A percentile compares a stretch with the other conserved stretches of the same genome.
Evolutionary conservation across 1,139 yeast species (phyloP).

Genomic region (Magnusiomyces clavatus): DNA sequence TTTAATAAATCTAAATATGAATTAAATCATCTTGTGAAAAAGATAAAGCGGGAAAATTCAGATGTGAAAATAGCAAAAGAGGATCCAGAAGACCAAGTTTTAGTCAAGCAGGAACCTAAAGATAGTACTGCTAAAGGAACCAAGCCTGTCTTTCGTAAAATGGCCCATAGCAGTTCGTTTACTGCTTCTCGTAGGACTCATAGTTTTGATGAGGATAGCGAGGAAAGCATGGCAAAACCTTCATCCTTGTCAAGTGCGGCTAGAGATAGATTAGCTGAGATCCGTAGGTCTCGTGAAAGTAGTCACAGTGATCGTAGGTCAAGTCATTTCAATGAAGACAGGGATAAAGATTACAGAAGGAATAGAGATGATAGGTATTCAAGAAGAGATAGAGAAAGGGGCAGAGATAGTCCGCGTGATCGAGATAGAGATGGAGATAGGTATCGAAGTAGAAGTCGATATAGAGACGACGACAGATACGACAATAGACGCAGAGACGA

Average conservation of each 20-base stretch:
- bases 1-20: background rate
- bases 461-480: background rate
- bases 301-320: too few relatives aligned
- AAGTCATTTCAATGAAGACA: too few relatives aligned
- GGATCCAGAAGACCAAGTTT: background rate
- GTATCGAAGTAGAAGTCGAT: background rate
- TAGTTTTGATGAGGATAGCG: background rate
- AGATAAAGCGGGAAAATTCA: constrained; percentile 10
- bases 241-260: constrained; percentile 12
- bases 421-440: background rate
- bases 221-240: background rate
- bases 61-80: background rate
- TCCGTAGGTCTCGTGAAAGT: constrained; percentile 5
- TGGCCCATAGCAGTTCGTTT: background rate
- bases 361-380: too few relatives aligned
- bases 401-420: background rate
- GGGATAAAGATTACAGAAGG: too few relatives aligned
- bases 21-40: constrained; percentile 10
- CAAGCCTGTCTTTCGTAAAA: background rate
- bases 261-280: constrained; percentile 13
- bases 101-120: background rate
- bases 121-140: background rate
- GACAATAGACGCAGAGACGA: background rate
- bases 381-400: background rate
- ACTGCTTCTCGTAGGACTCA: background rate